phyloP scores from a whole-genome alignment of 2,329 filamentous ascomycete genomes.

The Alternaria alternata region DNA sequence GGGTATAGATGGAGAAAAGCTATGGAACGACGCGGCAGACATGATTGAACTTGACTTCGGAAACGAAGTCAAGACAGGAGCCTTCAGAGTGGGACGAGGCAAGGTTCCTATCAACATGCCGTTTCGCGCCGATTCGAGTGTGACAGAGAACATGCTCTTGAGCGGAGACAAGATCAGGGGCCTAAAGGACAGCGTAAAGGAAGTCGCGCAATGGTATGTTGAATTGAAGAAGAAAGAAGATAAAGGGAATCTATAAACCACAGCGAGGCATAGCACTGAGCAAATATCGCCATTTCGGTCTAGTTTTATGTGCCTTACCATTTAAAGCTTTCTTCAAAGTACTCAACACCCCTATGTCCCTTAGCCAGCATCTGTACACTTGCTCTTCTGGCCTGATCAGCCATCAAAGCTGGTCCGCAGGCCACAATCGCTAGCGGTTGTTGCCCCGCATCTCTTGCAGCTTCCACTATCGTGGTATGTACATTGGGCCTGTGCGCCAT shows the following conservation, averaged over 20 bases:
- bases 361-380: conserved; percentile 46
- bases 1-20: conserved; percentile 22
- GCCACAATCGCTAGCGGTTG: conserved; percentile 51
- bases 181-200: conserved; percentile 34
- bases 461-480: conserved; percentile 40
- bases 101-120: conserved; percentile 44
- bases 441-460: conserved; percentile 42
- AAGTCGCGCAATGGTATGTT: conserved; percentile 43
- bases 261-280: background rate
- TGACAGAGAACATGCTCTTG: conserved; percentile 37
- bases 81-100: conserved; percentile 34
- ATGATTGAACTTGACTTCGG: conserved; percentile 30
- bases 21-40: conserved; percentile 37
- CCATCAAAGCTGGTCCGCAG: conserved; percentile 57
- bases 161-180: conserved; percentile 27
- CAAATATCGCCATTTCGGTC: background rate
- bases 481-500: conserved; percentile 52
- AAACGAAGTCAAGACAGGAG: conserved; percentile 22
- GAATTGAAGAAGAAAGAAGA: conserved; percentile 12
- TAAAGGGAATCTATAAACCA: background rate
- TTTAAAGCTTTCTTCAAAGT: conserved; percentile 59
- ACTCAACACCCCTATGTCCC: conserved; percentile 47
- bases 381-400: conserved; percentile 54
- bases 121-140: conserved; percentile 38
- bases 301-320: conserved; percentile 41